Base-by-base conservation (phyloP, 805 yeast species). In the Pichia membranifaciens region DNA sequence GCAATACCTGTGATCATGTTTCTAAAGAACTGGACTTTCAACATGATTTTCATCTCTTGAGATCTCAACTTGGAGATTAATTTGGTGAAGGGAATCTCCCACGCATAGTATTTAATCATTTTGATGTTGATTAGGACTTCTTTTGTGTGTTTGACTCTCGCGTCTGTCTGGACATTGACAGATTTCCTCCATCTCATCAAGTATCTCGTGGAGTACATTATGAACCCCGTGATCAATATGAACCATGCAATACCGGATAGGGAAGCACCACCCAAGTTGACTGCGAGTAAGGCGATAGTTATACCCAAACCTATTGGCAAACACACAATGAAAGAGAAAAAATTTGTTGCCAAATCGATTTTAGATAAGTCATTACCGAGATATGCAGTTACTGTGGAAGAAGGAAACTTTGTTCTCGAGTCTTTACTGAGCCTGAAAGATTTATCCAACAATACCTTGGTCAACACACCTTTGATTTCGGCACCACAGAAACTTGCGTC, bases 301-400 rank as follows among this genome's bases (percentile, higher is more conserved):
- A 85, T 78, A 5, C 74, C 73, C 43, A 86, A 65, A 1, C 86
- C 74, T 7, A 83, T 68, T 0, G 90, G 88, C 58, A 86, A 76
- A 13, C 80, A 70, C 55, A 82, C 64, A 20, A 82, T 59, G 58
- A 82, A 79, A 4, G 85, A 84, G 57, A 81, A 79, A 53, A 81
- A 83, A 4, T 78, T 79, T n/a, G 81, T 63, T 8, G 89, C 88
- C 54, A 85, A 73, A 63, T 87, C 96, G 31, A 89, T 73, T 58
- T 96, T 78, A 15, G 90, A 76, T 34, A 88, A 69, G 61, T 89
- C 96, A 2, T 95, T 81, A 51, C 93, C 86, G 61, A 88, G 76
- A 61, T 87, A 66, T 9, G 89, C 80, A 28, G 95, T 86, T 48
- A 89, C 75, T 50, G 76, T 79, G 38, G 91, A 83, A 22, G 79